Evolutionary conservation across 1,284 basidiomycete genomes (phyloP).

Genomic region (Sporisorium scitamineum): DNA sequence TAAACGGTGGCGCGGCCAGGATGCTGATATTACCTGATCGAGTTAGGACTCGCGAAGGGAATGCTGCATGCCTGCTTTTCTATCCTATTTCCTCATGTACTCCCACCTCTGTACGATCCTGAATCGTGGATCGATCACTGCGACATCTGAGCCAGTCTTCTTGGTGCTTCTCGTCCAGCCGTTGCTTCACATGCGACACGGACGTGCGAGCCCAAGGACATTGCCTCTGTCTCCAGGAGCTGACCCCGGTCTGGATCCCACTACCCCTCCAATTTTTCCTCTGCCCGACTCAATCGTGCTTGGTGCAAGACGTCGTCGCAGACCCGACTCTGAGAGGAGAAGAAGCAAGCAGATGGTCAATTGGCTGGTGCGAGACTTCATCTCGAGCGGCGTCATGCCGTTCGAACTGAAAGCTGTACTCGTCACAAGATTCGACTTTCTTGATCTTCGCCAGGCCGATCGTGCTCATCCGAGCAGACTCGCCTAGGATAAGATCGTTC

Average conservation of each 20-base stretch:
- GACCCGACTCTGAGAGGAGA: not conserved
- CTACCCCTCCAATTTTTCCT: not conserved
- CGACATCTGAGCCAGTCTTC: not conserved
- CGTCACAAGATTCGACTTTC: not conserved
- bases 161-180: not conserved
- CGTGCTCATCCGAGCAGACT: not conserved
- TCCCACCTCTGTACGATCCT: slow-evolving; percentile 10
- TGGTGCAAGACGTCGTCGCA: slow-evolving; percentile 8
- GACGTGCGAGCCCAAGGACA: not conserved
- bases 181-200: not conserved
- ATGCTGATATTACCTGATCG: slow-evolving; percentile 66
- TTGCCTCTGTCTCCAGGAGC: not conserved
- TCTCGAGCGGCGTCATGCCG: not conserved
- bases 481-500: not conserved
- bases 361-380: not conserved
- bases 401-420: not conserved
- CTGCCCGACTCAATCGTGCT: not conserved
- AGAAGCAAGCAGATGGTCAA: not conserved
- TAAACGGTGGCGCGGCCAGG: slow-evolving; percentile 11
- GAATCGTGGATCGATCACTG: not conserved
- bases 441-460: not conserved
- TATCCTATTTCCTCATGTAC: slow-evolving; percentile 13
- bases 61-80: slow-evolving; percentile 56
- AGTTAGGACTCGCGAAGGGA: slow-evolving; percentile 70
- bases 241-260: not conserved